Percentiles rank a stretch among this genome's conserved stretches.
These are phyloP conservation scores for Teratosphaeria gauchensis DNA, from an alignment of 2,329 filamentous ascomycete genomes.

Conservation along the genomic window DNA sequence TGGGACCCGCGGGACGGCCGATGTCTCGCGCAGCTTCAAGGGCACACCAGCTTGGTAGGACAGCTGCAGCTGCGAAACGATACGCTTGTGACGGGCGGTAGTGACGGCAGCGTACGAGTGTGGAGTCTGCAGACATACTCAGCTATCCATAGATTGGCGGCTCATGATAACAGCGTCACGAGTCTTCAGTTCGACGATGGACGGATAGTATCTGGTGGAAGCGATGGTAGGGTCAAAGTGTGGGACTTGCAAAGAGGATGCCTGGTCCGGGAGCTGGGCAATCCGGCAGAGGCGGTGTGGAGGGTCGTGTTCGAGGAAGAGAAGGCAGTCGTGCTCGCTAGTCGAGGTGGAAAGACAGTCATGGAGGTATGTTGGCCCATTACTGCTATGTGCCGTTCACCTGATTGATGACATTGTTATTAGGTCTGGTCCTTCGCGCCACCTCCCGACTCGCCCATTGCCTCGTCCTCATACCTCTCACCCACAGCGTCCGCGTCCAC, in stretches of 20 bases:
- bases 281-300: constrained; percentile 92
- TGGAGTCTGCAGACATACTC: constrained; percentile 89
- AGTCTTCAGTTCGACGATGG: constrained; percentile 96
- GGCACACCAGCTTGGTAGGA: constrained; percentile 91
- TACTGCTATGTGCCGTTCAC: neutral
- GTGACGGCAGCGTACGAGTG: constrained; percentile 88
- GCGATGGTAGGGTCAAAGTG: constrained; percentile 95
- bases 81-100: constrained; percentile 90
- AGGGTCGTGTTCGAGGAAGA: constrained; percentile 92
- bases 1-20: constrained; percentile 60
- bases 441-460: constrained; percentile 46
- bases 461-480: constrained; percentile 2
- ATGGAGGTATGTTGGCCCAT: constrained; percentile 65
- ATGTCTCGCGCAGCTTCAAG: constrained; percentile 85
- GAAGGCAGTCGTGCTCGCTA: constrained; percentile 92
- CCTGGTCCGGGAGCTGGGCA: constrained; percentile 80
- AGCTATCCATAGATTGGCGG: constrained; percentile 86
- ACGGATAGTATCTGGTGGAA: constrained; percentile 88
- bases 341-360: constrained; percentile 72
- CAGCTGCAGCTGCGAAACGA: constrained; percentile 93
- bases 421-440: constrained; percentile 95
- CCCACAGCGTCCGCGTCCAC: constrained; percentile 1
- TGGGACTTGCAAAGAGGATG: constrained; percentile 93
- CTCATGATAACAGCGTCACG: constrained; percentile 96
- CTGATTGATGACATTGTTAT: constrained; percentile 15